Percentiles rank a stretch among this genome's conserved stretches.
phyloP scores from a whole-genome alignment of 2,329 filamentous ascomycete genomes.

The Neopestalotiopsis clavispora region DNA sequence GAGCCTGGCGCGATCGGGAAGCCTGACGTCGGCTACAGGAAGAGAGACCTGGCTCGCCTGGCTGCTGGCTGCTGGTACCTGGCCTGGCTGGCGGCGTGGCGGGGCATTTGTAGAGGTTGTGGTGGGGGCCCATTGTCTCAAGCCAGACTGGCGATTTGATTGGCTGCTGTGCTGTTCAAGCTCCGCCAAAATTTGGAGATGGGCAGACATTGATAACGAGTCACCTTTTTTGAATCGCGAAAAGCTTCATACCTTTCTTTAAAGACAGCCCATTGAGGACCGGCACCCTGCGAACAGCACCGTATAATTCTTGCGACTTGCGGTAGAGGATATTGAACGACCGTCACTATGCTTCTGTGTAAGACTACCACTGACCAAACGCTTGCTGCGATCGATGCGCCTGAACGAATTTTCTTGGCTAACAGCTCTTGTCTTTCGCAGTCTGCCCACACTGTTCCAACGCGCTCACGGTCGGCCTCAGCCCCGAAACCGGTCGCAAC shows the following conservation, averaged over 20 bases:
- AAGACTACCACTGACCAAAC: not conserved
- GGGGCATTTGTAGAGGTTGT: not conserved
- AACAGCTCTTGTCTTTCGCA: slow-evolving; percentile 34
- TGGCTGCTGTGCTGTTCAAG: slow-evolving; percentile 22
- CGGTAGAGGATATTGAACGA: not conserved
- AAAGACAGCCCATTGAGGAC: not conserved
- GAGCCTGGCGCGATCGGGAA: not conserved
- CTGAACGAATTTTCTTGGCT: not conserved
- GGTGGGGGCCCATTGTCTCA: slow-evolving; percentile 20
- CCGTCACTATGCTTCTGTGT: slow-evolving; percentile 21
- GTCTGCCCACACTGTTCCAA: slow-evolving; percentile 87
- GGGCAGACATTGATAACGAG: slow-evolving; percentile 5
- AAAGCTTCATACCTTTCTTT: not conserved
- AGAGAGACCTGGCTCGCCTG: not conserved
- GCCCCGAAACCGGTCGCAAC: slow-evolving; percentile 65
- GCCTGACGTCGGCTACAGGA: slow-evolving; percentile 3
- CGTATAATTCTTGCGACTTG: not conserved
- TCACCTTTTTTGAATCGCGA: slow-evolving; percentile 14
- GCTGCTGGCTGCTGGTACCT: not conserved
- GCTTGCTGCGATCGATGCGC: slow-evolving; percentile 15
- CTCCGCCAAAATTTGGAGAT: slow-evolving; percentile 20
- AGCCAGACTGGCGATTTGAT: slow-evolving; percentile 22
- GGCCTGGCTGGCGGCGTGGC: not conserved
- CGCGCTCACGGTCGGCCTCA: slow-evolving; percentile 74
- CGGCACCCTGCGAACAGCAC: not conserved